These are phyloP conservation scores for Trichoderma gamsii DNA, from an alignment of 495 filamentous ascomycete genomes.

Conservation along the genomic window DNA sequence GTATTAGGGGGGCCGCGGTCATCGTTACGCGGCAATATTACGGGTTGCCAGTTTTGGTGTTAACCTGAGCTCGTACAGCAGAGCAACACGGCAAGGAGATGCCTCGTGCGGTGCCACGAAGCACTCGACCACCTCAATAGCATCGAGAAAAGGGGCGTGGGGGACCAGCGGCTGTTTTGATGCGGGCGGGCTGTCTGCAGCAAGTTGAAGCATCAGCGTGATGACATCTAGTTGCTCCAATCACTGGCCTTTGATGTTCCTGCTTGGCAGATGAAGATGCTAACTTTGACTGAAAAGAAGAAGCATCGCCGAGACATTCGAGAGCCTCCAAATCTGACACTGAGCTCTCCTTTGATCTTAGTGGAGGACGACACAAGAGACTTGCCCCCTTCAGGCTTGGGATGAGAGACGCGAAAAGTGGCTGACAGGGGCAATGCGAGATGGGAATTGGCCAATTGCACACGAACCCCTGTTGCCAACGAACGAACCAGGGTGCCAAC, in stretches of 20 bases:
- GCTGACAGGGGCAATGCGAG: conserved; percentile 9
- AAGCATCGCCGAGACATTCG: not conserved
- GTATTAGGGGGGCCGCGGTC: not conserved
- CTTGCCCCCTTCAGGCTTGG: not conserved
- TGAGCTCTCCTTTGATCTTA: not conserved
- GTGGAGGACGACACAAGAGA: not conserved
- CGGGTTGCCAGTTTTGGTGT: not conserved
- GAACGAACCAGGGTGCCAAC: conserved; percentile 1
- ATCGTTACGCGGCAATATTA: not conserved
- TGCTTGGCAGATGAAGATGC: not conserved
- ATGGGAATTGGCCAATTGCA: conserved; percentile 10
- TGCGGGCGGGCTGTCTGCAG: not conserved
- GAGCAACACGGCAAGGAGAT: too few relatives aligned
- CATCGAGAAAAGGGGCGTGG: not conserved
- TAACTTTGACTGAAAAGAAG: not conserved
- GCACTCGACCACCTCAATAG: not conserved
- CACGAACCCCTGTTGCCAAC: not conserved
- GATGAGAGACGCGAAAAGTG: not conserved
- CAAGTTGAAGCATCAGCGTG: not conserved
- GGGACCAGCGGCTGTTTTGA: not conserved
- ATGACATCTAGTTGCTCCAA: not conserved
- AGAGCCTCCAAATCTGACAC: not conserved
- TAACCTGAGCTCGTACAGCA: too few relatives aligned
- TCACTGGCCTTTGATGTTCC: not conserved
- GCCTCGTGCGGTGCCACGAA: not conserved